These are phyloP conservation scores for Alternaria burnsii DNA, from an alignment of 2,329 filamentous ascomycete genomes.

Conservation along the genomic window DNA sequence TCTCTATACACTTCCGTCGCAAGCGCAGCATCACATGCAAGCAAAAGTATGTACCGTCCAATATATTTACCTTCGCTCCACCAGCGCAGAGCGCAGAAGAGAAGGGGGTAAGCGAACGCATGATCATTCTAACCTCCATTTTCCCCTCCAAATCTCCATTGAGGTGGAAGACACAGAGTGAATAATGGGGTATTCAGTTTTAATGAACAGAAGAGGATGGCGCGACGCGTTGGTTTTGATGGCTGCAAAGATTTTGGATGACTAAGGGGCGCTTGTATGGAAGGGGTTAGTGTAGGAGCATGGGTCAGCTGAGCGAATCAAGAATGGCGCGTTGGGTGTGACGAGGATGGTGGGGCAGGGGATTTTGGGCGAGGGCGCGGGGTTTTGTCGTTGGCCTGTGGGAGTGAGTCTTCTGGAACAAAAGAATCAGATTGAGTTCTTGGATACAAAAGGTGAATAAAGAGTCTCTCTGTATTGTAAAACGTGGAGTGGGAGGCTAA, in stretches of 20 bases:
- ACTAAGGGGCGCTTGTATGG: slow-evolving; percentile 33
- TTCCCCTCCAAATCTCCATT: slow-evolving; percentile 72
- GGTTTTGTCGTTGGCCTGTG: slow-evolving; percentile 18
- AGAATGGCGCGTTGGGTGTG: slow-evolving; percentile 25
- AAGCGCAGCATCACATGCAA: slow-evolving; percentile 1
- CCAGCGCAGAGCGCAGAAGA: slow-evolving; percentile 53
- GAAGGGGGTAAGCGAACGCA: slow-evolving; percentile 67
- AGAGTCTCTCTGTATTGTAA: neutral
- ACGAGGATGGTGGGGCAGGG: slow-evolving; percentile 29
- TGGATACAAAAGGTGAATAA: slow-evolving; percentile 10
- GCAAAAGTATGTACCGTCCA: slow-evolving; percentile 52
- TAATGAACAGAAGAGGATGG: slow-evolving; percentile 44
- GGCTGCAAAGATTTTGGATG: slow-evolving; percentile 30
- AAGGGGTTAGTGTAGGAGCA: slow-evolving; percentile 7
- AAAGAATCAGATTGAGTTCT: neutral
- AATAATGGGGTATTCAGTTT: slow-evolving; percentile 63
- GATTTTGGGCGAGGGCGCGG: slow-evolving; percentile 19
- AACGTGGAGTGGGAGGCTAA: slow-evolving; percentile 12
- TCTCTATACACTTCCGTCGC: neutral
- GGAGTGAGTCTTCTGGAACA: slow-evolving; percentile 23
- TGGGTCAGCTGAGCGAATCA: slow-evolving; percentile 23
- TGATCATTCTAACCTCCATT: slow-evolving; percentile 66
- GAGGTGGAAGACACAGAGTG: slow-evolving; percentile 69
- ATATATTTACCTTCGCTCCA: slow-evolving; percentile 59
- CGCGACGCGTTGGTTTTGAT: slow-evolving; percentile 18